Percentiles rank a stretch among this genome's conserved stretches.
Conservation (phyloP, 306 rosid genomes). For the Lotus japonicus region DNA sequence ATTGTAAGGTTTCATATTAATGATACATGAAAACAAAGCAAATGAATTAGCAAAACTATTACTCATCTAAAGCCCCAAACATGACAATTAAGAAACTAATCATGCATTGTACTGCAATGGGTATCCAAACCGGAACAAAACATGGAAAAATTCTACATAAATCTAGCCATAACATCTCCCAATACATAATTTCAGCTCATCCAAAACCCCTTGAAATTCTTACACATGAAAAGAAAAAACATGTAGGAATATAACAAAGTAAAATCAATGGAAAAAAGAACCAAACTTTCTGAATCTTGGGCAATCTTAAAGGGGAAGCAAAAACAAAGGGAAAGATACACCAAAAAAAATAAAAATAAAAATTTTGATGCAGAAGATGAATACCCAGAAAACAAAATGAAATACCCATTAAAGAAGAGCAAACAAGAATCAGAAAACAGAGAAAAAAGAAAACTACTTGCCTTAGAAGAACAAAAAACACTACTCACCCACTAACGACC, state of each 20-base stretch:
- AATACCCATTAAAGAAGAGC: background rate
- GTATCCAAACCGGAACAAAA: background rate
- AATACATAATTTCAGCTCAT: slow-evolving; percentile 11
- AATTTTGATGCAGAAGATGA: background rate
- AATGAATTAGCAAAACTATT: background rate
- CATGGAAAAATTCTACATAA: background rate
- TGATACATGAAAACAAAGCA: background rate
- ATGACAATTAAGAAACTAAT: background rate
- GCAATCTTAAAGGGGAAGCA: background rate
- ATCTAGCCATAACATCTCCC: background rate
- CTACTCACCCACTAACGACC: no score
- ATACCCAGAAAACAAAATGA: slow-evolving; percentile 15
- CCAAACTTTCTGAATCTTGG: background rate
- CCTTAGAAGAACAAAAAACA: slow-evolving; percentile 34
- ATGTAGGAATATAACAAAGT: background rate
- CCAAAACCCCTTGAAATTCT: background rate
- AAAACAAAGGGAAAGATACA: background rate
- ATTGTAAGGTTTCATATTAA: background rate
- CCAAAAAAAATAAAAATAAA: background rate
- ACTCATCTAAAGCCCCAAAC: background rate
- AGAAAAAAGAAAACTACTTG: slow-evolving; percentile 19
- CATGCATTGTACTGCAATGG: background rate
- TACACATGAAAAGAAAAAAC: no score
- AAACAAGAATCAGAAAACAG: background rate
- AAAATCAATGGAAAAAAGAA: background rate